phyloP scores from a whole-genome alignment of 495 filamentous ascomycete genomes.

The Xylaria castorea region DNA sequence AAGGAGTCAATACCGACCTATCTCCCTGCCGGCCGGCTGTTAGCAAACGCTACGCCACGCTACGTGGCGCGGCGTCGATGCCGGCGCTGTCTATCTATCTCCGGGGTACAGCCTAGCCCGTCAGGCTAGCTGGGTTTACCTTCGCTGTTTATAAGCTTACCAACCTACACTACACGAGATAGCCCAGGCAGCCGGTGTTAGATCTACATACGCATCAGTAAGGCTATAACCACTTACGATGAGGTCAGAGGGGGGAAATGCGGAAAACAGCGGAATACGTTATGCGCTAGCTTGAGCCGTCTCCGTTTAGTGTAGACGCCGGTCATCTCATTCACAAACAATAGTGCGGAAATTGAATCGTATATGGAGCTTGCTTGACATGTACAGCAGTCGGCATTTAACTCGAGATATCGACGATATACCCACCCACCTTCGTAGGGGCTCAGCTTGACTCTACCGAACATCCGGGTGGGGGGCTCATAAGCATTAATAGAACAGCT shows the following conservation, averaged over 20 bases:
- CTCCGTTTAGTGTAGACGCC: no score
- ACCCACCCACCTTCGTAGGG: no score
- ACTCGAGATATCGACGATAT: neutral
- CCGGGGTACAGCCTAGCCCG: neutral
- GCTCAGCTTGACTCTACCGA: neutral
- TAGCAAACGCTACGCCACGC: no score
- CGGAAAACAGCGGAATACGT: neutral
- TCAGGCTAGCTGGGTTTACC: neutral
- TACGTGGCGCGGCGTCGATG: neutral
- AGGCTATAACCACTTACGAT: no score
- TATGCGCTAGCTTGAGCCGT: no score
- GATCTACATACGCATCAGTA: neutral
- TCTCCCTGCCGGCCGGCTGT: no score
- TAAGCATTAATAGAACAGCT: neutral
- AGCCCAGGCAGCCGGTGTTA: neutral
- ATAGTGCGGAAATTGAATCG: neutral
- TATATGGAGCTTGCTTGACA: neutral
- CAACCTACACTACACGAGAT: neutral
- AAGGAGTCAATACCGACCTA: no score
- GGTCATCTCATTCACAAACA: neutral
- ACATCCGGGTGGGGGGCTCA: neutral
- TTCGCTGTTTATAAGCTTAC: neutral
- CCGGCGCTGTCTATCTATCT: constrained; percentile 1
- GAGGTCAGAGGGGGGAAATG: neutral
- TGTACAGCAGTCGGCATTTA: neutral